Conservation (phyloP, 441 rosid species). For the Omphalea diandra region DNA sequence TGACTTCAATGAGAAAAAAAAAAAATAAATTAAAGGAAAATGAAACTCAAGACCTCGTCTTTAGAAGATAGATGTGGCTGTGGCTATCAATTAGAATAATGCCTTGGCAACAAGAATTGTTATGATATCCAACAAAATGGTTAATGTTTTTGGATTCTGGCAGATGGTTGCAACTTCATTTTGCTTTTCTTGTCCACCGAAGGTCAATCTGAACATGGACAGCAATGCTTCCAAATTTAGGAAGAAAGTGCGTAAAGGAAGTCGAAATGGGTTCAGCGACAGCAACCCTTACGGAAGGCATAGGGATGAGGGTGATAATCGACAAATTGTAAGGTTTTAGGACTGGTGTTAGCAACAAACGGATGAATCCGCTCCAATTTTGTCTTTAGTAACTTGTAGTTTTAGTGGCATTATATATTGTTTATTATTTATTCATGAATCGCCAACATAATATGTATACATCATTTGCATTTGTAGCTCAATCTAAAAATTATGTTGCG, state of each 20-base stretch:
- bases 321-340: slow-evolving; percentile 54
- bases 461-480: too few species aligned
- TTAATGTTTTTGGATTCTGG: slow-evolving; percentile 22
- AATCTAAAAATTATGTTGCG: too few species aligned
- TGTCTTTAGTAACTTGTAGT: background rate
- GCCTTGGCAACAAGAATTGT: background rate
- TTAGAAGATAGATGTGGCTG: background rate
- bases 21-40: background rate
- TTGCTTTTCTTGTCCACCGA: slow-evolving; percentile 89
- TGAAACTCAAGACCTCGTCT: background rate
- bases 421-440: background rate
- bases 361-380: background rate
- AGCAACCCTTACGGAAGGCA: slow-evolving; percentile 75
- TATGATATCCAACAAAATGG: background rate
- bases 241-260: slow-evolving; percentile 57
- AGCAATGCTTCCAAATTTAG: slow-evolving; percentile 79
- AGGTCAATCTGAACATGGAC: slow-evolving; percentile 69
- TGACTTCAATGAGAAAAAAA: too few species aligned
- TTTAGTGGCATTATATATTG: background rate
- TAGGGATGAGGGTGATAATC: slow-evolving; percentile 37
- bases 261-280: slow-evolving; percentile 63
- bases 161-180: slow-evolving; percentile 95
- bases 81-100: background rate
- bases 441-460: too few species aligned
- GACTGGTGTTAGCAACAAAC: background rate